These are phyloP conservation scores for Melampsora occidentalis DNA, from an alignment of 1,284 basidiomycete species.

Conservation along the genomic window DNA sequence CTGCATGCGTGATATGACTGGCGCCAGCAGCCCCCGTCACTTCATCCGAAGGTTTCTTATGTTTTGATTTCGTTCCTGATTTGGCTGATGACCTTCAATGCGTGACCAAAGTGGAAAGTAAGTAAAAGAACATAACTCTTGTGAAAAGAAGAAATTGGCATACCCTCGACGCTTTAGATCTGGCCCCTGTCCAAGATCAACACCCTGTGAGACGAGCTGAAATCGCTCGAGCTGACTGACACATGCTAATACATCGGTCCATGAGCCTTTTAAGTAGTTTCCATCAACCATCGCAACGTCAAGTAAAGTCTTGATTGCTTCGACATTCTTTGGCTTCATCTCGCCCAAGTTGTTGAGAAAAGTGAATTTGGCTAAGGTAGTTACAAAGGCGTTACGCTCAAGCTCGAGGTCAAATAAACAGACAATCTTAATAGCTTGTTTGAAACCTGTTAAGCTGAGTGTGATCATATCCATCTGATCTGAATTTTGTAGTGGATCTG, in stretches of 20 bases:
- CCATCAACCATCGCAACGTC: slow-evolving; percentile 91
- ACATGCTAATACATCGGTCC: slow-evolving; percentile 90
- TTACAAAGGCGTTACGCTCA: slow-evolving; percentile 92
- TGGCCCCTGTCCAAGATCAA: slow-evolving; percentile 27
- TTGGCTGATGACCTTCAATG: slow-evolving; percentile 46
- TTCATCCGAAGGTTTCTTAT: slow-evolving; percentile 73
- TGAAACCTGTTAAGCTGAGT: slow-evolving; percentile 90
- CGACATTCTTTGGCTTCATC: slow-evolving; percentile 98
- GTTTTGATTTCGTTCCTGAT: slow-evolving; percentile 50
- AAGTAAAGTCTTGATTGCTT: slow-evolving; percentile 87
- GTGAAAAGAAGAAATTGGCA: background rate
- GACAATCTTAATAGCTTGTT: slow-evolving; percentile 83
- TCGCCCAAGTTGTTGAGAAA: slow-evolving; percentile 93
- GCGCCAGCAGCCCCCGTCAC: slow-evolving; percentile 95
- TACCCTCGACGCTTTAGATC: slow-evolving; percentile 16
- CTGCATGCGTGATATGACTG: slow-evolving; percentile 95
- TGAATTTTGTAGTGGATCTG: slow-evolving; percentile 72
- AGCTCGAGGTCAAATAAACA: slow-evolving; percentile 94
- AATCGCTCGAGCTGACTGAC: slow-evolving; percentile 96
- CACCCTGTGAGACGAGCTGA: slow-evolving; percentile 84
- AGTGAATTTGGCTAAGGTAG: slow-evolving; percentile 94
- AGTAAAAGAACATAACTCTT: background rate
- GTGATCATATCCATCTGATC: slow-evolving; percentile 87
- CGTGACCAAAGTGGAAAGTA: background rate
- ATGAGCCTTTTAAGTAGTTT: slow-evolving; percentile 88